Evolutionary conservation across 148 eudicot species (phyloP).

Genomic region (Selenicereus undatus): DNA sequence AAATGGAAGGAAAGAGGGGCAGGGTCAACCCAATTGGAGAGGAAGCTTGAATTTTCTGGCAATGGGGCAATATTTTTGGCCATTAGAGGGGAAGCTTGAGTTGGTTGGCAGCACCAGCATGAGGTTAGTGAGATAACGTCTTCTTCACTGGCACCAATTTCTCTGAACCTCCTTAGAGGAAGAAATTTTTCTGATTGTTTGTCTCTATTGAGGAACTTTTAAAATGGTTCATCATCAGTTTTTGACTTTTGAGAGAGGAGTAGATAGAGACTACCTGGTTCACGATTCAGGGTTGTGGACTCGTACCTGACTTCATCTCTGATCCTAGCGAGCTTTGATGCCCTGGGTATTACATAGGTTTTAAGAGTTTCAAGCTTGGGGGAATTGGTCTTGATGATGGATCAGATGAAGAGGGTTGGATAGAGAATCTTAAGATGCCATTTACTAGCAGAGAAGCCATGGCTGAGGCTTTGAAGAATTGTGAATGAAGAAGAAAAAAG

Average conservation of each 20-base stretch:
- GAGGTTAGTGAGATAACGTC: too few species aligned
- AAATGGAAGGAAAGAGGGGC: too few species aligned
- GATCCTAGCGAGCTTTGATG: constrained; percentile 36
- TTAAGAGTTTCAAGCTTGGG: constrained; percentile 28
- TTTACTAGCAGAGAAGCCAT: constrained; percentile 74
- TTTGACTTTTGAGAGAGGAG: constrained; percentile 10
- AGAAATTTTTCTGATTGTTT: too few species aligned
- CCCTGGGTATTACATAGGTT: constrained; percentile 24
- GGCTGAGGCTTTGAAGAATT: constrained; percentile 4
- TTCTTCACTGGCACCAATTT: too few species aligned
- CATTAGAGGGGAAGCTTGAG: too few species aligned
- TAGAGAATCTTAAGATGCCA: constrained; percentile 47
- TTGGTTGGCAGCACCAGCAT: too few species aligned
- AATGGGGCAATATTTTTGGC: too few species aligned
- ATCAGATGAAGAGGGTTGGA: constrained; percentile 33
- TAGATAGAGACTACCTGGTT: constrained; percentile 28
- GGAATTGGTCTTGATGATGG: constrained; percentile 32
- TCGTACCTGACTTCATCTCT: constrained; percentile 57
- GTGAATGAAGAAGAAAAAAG: too few species aligned
- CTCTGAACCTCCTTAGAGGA: too few species aligned
- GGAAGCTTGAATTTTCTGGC: too few species aligned
- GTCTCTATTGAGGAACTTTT: constrained; percentile 67
- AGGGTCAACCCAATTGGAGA: too few species aligned
- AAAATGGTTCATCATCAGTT: constrained; percentile 56
- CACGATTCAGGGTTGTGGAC: constrained; percentile 33